Percentiles rank a stretch among this genome's conserved stretches.
phyloP scores from a whole-genome alignment of 495 filamentous ascomycete species.

The Elaphomyces granulatus region DNA sequence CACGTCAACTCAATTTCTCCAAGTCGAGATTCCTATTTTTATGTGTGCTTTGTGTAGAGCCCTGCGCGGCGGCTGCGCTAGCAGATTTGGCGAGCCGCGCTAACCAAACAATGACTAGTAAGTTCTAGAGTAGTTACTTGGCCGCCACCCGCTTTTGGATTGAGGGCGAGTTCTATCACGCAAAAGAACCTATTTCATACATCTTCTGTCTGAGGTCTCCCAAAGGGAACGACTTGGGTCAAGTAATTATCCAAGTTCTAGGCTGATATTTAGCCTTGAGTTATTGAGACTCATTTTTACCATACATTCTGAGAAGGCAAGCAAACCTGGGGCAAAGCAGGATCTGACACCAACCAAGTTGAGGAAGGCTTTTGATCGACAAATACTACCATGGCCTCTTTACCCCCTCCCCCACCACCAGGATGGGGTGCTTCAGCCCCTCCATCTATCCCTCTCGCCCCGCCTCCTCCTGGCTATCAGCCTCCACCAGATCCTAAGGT shows the following conservation, averaged over 20 bases:
- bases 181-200: too few relatives aligned
- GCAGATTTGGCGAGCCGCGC: slow-evolving; percentile 35
- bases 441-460: slow-evolving; percentile 59
- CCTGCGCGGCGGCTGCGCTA: slow-evolving; percentile 25
- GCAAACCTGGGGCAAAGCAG: neutral
- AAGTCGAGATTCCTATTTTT: slow-evolving; percentile 29
- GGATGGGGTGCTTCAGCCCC: slow-evolving; percentile 59
- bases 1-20: slow-evolving; percentile 33
- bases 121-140: slow-evolving; percentile 1
- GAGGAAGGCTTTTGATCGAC: slow-evolving; percentile 18
- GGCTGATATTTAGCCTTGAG: too few relatives aligned
- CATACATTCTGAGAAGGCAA: slow-evolving; percentile 14
- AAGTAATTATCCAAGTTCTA: too few relatives aligned
- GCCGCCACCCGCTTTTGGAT: slow-evolving; percentile 1
- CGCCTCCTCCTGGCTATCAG: slow-evolving; percentile 79
- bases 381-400: slow-evolving; percentile 53
- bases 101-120: slow-evolving; percentile 10
- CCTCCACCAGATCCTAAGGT: slow-evolving; percentile 74
- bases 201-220: too few relatives aligned
- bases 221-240: too few relatives aligned
- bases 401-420: slow-evolving; percentile 67
- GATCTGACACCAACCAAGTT: slow-evolving; percentile 5
- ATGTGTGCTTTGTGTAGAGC: slow-evolving; percentile 40
- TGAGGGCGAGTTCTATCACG: too few relatives aligned
- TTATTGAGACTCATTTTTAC: slow-evolving; percentile 14